Conservation (phyloP, 2,329 filamentous ascomycete genomes). For the Didymella segeticola region DNA sequence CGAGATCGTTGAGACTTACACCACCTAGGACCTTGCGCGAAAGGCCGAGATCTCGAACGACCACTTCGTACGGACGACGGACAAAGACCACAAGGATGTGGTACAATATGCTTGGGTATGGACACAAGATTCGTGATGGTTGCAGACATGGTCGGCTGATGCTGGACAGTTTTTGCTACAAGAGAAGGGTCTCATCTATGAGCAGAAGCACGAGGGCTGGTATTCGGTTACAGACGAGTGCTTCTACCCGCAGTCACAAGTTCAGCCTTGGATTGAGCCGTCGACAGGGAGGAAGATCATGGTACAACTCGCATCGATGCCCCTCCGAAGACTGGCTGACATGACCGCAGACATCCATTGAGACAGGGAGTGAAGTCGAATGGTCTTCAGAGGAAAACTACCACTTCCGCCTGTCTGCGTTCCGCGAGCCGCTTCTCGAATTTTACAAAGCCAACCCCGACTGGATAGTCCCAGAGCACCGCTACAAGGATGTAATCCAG, state of each 20-base stretch:
- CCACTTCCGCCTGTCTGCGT: slow-evolving; percentile 87
- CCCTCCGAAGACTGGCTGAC: slow-evolving; percentile 20
- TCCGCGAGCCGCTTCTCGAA: slow-evolving; percentile 77
- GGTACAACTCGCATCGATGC: slow-evolving; percentile 51
- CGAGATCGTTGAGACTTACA: slow-evolving; percentile 15
- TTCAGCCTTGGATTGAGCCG: slow-evolving; percentile 77
- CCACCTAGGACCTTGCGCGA: slow-evolving; percentile 67
- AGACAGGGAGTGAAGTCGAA: slow-evolving; percentile 92
- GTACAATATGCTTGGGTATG: slow-evolving; percentile 87
- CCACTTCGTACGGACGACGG: slow-evolving; percentile 91
- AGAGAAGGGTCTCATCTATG: slow-evolving; percentile 80
- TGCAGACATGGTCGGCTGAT: slow-evolving; percentile 27
- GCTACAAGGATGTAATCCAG: slow-evolving; percentile 79
- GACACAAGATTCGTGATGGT: background rate
- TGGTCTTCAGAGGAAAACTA: slow-evolving; percentile 95
- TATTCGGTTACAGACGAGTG: slow-evolving; percentile 97
- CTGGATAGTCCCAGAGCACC: slow-evolving; percentile 75
- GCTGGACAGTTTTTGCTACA: slow-evolving; percentile 67
- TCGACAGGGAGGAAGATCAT: slow-evolving; percentile 83
- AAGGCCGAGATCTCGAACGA: slow-evolving; percentile 76
- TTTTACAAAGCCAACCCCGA: slow-evolving; percentile 80
- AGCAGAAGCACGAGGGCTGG: slow-evolving; percentile 89
- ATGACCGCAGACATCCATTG: slow-evolving; percentile 65
- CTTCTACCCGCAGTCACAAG: slow-evolving; percentile 81
- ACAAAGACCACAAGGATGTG: slow-evolving; percentile 78